Evolutionary conservation across 2,329 filamentous ascomycete genomes (phyloP), one percentile per base, ranked within the genome.

Genomic region (Trichothecium roseum): DNA sequence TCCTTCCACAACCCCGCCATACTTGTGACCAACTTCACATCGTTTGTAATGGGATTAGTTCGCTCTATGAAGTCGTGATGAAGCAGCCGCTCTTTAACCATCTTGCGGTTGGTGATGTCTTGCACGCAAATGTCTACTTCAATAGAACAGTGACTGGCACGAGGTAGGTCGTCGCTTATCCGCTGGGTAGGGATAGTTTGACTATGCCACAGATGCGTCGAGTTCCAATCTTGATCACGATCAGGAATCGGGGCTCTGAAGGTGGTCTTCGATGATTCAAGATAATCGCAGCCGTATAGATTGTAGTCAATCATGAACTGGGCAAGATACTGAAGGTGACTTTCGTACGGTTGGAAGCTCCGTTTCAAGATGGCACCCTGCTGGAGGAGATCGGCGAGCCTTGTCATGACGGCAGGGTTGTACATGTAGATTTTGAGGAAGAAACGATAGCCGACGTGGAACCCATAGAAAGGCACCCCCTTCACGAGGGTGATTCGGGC

Each of bases 251-350:
- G 87, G 3, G 68, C 66, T 37, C 91, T 76, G 51, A 94, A 95
- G 18, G 62, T 68, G 2, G 79, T 74, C 42, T 76, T 83, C 8
- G 66, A 66, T 34, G 78, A 81, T 39, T 89, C 74, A 44, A 96
- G 77, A 49, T 89, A 93, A 37, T 78, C 81, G 53, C 91, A 98
- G 6, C 93, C 93, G 55, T 94, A 96, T 45, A 98, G 66, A 53
- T 95, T 98, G 65, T 93, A 98, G 56, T 98, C 93, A 44, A 81
- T 83, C 91, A 98, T 96, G 74, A 93, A 98, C 59, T 98, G 93
- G 8, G 91, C 69, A 8, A 95, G 63, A 54, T 88, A 96, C 52
- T 94, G 86, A 42, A 96, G 58, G 54, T 98, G 93, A 14, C 84
- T 87, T 59, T 98, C 91, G 52, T 91, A 94, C 0, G 91, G 89